Percentiles rank a stretch among this genome's conserved stretches.
Evolutionary conservation across 495 filamentous ascomycete species (phyloP).

Genomic region (Parathielavia hyrcaniae): DNA sequence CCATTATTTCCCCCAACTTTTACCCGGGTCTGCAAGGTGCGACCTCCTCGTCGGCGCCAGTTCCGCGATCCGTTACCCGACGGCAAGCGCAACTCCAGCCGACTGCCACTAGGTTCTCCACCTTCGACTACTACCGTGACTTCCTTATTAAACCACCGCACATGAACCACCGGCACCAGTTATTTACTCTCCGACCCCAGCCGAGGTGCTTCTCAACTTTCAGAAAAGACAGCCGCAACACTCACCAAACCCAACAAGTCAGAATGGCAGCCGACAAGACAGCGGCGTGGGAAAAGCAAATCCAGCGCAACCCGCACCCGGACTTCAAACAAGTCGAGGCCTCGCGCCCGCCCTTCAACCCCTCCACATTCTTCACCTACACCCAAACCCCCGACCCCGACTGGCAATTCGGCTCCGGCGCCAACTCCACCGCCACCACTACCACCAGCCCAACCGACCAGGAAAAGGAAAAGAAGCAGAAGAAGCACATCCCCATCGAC

Average conservation of each 20-base stretch:
- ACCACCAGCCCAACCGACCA: conserved; percentile 42
- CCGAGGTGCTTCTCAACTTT: not conserved
- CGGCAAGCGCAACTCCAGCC: conserved; percentile 17
- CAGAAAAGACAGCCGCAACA: not conserved
- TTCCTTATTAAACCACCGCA: not conserved
- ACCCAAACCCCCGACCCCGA: conserved; percentile 66
- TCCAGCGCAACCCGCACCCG: conserved; percentile 58
- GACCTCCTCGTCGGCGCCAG: not conserved
- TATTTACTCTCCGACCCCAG: conserved; percentile 5
- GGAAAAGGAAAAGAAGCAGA: no score
- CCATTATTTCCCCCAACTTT: not conserved
- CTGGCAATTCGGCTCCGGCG: conserved; percentile 76
- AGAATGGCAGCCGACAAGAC: conserved; percentile 34
- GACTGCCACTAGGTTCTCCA: conserved; percentile 19
- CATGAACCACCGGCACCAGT: conserved; percentile 1
- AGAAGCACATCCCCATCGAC: conserved; percentile 70
- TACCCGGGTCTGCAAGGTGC: not conserved
- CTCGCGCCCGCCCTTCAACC: conserved; percentile 62
- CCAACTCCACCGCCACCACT: conserved; percentile 42
- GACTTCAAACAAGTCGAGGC: conserved; percentile 76
- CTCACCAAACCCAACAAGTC: conserved; percentile 9
- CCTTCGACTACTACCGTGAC: not conserved
- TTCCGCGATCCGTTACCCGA: conserved; percentile 29
- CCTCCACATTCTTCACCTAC: conserved; percentile 47
- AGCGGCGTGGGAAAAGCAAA: conserved; percentile 37